These are phyloP conservation scores for Asterella californica DNA, from an alignment of 225 moss, liverwort and hornwort genomes.

Conservation along the genomic window DNA sequence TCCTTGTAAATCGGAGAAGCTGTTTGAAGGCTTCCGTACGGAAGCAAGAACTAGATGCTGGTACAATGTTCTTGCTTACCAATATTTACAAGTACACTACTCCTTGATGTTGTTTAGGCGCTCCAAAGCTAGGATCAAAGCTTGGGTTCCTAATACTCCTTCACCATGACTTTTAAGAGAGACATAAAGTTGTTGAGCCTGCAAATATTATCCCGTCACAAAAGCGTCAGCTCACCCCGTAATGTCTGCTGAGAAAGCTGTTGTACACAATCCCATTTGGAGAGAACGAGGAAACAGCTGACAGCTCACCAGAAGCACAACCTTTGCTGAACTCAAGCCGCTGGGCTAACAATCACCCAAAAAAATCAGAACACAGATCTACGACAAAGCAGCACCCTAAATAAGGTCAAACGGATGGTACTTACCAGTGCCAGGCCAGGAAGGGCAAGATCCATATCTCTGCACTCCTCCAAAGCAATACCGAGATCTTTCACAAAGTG, in stretches of 20 bases:
- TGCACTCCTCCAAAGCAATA: conserved; percentile 85
- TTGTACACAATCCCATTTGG: background rate
- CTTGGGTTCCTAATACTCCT: conserved; percentile 86
- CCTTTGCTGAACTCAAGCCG: background rate
- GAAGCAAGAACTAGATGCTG: background rate
- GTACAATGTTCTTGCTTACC: background rate
- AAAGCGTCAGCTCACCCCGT: background rate
- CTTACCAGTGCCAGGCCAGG: conserved; percentile 90
- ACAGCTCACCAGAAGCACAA: background rate
- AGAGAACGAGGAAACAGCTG: background rate
- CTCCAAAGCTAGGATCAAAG: conserved; percentile 75
- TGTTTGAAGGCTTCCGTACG: too few species aligned
- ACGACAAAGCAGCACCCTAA: background rate
- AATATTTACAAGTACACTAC: conserved; percentile 4
- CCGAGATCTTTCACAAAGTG: conserved; percentile 98
- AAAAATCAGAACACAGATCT: background rate
- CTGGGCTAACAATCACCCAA: background rate
- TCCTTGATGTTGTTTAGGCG: conserved; percentile 63
- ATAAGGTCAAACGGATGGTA: conserved; percentile 2
- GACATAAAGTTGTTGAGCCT: conserved; percentile 94
- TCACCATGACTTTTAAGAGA: conserved; percentile 80
- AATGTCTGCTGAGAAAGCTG: background rate
- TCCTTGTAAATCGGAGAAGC: too few species aligned
- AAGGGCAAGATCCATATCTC: conserved; percentile 76
- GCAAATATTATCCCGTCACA: conserved; percentile 10